Base-by-base conservation (phyloP, 208 protist species). In the Leishmania arabica region DNA sequence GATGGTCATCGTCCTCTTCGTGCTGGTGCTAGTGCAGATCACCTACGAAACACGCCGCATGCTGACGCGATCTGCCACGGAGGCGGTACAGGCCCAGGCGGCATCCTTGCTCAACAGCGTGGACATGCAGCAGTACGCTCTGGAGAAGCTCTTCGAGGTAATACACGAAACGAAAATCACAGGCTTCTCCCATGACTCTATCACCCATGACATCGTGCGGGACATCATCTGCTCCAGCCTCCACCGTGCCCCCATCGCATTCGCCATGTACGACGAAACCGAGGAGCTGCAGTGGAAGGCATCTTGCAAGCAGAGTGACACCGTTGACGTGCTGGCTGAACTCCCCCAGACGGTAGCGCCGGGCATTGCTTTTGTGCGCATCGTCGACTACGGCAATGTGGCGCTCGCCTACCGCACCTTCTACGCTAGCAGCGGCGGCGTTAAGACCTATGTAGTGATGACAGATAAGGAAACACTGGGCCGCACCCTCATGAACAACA, bases 1-100 rank as follows among this genome's bases (percentile, higher is more conserved):
- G 19, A 79, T 92, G 49, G 85, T 94, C 53, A 88, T 95, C 66
- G n/a, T 87, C 31, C 89, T 95, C 62, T 82, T 94, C 34, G 74
- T 86, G 69, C 54, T 89, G 73, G 79, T 87, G 45, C 56, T 95
- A 34, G 72, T 90, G 45, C 89, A 92, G 84, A 89, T 94, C 78
- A 84, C 85, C 42, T 86, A 88, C 78, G 75, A 89, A 66, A 88
- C 90, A 27, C 92, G 89, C n/a, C 74, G 79, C 31, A 90, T 85
- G 68, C 73, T 93, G n/a, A 58, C 75, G n/a, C 65, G 42, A 7
- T 80, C 82, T 40, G 88, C 86, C 21, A 85, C 79, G 62, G 79
- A 91, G 47, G 66, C 78, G 11, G 88, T 91, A 34, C 78, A 79
- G 58, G 62, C 88, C n/a, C 80, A 88, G 60, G 77, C 86, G 17